phyloP scores from a whole-genome alignment of 768 basidiomycete species.

The Boletus huronensis region DNA sequence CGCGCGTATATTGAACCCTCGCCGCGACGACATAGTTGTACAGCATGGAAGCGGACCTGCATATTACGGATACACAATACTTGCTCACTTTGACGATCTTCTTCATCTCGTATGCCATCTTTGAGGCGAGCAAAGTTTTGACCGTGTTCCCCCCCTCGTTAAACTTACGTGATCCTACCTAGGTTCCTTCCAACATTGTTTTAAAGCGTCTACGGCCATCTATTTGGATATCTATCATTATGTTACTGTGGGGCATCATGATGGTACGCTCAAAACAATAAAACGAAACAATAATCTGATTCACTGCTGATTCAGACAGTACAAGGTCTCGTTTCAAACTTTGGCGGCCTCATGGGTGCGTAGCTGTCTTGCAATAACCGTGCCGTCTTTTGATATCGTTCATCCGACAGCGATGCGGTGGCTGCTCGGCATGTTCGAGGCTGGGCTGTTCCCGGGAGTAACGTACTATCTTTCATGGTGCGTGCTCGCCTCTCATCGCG shows the following conservation, averaged over 20 bases:
- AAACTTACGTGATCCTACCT: background rate
- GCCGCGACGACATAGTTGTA: conserved; percentile 47
- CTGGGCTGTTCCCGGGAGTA: conserved; percentile 40
- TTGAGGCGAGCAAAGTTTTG: conserved; percentile 45
- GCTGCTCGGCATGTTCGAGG: conserved; percentile 74
- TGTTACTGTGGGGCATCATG: conserved; percentile 72
- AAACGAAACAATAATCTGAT: background rate
- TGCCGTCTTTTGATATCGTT: background rate
- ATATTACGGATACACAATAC: conserved; percentile 65
- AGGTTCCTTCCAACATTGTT: conserved; percentile 71
- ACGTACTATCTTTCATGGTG: conserved; percentile 74
- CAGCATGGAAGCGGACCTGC: conserved; percentile 52
- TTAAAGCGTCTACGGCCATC: conserved; percentile 73
- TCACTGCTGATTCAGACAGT: conserved; percentile 47
- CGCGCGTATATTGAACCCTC: background rate
- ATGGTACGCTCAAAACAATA: conserved; percentile 45
- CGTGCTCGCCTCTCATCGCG: conserved; percentile 17
- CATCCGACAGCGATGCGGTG: conserved; percentile 54
- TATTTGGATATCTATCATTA: conserved; percentile 70
- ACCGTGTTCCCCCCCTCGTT: background rate
- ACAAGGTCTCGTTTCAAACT: conserved; percentile 69
- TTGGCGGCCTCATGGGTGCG: conserved; percentile 63
- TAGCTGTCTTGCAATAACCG: background rate
- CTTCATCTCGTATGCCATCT: conserved; percentile 64
- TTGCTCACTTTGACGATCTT: conserved; percentile 58